phyloP scores from a whole-genome alignment of 176 grass and related monocot species.

The Themeda triandra region DNA sequence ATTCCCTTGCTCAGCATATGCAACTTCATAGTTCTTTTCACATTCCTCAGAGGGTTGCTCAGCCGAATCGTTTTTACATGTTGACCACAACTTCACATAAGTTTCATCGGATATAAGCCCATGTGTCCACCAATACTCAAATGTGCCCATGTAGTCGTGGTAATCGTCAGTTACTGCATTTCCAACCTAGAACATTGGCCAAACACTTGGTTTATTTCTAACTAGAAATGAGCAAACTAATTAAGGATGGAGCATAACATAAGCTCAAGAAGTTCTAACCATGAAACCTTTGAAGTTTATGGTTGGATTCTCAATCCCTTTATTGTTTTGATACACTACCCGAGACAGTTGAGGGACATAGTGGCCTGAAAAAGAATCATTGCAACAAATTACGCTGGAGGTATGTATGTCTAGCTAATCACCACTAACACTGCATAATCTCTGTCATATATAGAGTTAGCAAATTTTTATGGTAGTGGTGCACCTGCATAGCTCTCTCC shows the following conservation, averaged over 20 bases:
- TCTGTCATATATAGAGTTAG: not conserved
- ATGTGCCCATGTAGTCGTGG: slow-evolving; percentile 71
- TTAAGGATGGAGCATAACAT: not conserved
- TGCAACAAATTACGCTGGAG: not conserved
- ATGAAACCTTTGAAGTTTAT: slow-evolving; percentile 94
- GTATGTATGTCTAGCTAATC: not conserved
- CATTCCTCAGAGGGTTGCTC: slow-evolving; percentile 59
- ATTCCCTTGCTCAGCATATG: slow-evolving; percentile 52
- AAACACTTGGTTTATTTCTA: not conserved
- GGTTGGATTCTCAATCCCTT: slow-evolving; percentile 47
- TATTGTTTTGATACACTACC: slow-evolving; percentile 61
- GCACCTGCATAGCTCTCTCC: slow-evolving; percentile 83
- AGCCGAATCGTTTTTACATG: slow-evolving; percentile 50
- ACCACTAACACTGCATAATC: not conserved
- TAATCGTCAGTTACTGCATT: slow-evolving; percentile 85
- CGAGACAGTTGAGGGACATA: slow-evolving; percentile 86
- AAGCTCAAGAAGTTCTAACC: slow-evolving; percentile 45
- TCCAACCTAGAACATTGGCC: slow-evolving; percentile 50
- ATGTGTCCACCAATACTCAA: slow-evolving; percentile 97
- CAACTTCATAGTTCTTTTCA: slow-evolving; percentile 18
- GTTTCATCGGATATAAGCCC: slow-evolving; percentile 88
- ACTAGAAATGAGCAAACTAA: not conserved
- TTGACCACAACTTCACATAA: slow-evolving; percentile 50
- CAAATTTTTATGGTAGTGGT: not conserved
- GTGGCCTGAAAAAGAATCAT: slow-evolving; percentile 57